Evolutionary conservation across 2,329 filamentous ascomycete species (phyloP), one percentile per base, ranked within the genome.

Genomic region (Sordariomycetes sp.): DNA sequence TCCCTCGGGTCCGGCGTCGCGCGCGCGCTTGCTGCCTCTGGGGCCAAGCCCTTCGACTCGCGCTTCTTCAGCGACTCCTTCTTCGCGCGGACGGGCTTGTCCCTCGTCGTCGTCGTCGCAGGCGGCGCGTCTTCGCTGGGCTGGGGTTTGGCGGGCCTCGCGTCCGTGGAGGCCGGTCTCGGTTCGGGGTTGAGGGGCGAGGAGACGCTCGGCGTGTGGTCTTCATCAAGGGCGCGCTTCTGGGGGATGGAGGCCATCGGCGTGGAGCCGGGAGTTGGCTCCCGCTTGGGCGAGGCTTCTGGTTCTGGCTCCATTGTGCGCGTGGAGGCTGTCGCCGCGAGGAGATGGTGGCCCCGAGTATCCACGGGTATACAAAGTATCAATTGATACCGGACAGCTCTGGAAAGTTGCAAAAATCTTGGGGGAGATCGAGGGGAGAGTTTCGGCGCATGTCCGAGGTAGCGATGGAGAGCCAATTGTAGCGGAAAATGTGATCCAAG

Each of bases 151-250:
- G 66, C 67, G 11, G 68, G 64, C 60, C 68, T 81, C 16, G 69
- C 66, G 24, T 71, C 70, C 2, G 70, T 65, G 58, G 73, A 74
- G 50, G 67, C 67, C 11, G 68, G 64, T 60, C 68, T 81, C 61
- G 79, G 77, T 53, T 87, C 83, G 53, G 85, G 84, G 64, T 91
- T 91, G 61, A 92, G 79, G 32, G 88, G 88, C 12, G 88, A 92
- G 2, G 88, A 83, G 1, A 90, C 78, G 14, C 84, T 79, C 4
- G 88, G 88, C 61, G 79, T 79, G 70, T 91, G 85, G 67, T 83
- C 83, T 65, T 89, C 86, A 61, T 88, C 86, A 34, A 87, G 76
- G 24, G 76, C 74, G 60, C 86, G 83, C 66, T 88, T 88, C 67
- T 86, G 79, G 3, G 85, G 82, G 25, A 86, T 73, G 11, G 77